A percentile compares a stretch with the other conserved stretches of the same genome.
These are phyloP conservation scores for Cystobasidium sp. DNA, from an alignment of 1,284 basidiomycete genomes.

Conservation along the genomic window DNA sequence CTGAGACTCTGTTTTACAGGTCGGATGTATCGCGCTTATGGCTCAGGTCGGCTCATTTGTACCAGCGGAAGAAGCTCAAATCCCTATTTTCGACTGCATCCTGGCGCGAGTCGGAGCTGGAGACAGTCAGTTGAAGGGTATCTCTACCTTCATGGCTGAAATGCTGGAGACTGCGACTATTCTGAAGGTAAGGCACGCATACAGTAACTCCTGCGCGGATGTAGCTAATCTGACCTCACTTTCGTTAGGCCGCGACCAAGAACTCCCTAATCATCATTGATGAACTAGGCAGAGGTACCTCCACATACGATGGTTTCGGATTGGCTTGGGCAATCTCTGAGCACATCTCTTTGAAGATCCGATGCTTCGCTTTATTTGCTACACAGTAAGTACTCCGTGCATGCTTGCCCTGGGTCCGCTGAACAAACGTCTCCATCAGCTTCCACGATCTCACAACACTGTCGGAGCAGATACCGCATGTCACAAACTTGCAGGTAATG, in stretches of 20 bases:
- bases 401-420: neutral
- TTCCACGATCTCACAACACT: constrained; percentile 96
- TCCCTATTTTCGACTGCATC: constrained; percentile 96
- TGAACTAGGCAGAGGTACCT: constrained; percentile 96
- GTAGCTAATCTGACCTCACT: no score
- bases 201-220: constrained; percentile 7
- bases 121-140: constrained; percentile 95
- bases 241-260: constrained; percentile 75
- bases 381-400: constrained; percentile 59
- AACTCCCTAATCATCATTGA: constrained; percentile 98
- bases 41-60: constrained; percentile 95
- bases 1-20: constrained; percentile 59
- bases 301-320: constrained; percentile 97
- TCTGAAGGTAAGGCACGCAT: constrained; percentile 67
- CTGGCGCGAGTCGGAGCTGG: constrained; percentile 96
- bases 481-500: constrained; percentile 94
- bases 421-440: constrained; percentile 60
- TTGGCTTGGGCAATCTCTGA: constrained; percentile 99
- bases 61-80: constrained; percentile 78
- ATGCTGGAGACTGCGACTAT: constrained; percentile 99
- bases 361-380: constrained; percentile 92
- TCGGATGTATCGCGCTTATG: constrained; percentile 92
- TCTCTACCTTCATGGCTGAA: constrained; percentile 99
- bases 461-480: constrained; percentile 80
- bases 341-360: constrained; percentile 91